Percentiles rank a stretch among this genome's conserved stretches.
phyloP scores from a whole-genome alignment of 352 stramenopile genomes.

The Blastocystis sp. region DNA sequence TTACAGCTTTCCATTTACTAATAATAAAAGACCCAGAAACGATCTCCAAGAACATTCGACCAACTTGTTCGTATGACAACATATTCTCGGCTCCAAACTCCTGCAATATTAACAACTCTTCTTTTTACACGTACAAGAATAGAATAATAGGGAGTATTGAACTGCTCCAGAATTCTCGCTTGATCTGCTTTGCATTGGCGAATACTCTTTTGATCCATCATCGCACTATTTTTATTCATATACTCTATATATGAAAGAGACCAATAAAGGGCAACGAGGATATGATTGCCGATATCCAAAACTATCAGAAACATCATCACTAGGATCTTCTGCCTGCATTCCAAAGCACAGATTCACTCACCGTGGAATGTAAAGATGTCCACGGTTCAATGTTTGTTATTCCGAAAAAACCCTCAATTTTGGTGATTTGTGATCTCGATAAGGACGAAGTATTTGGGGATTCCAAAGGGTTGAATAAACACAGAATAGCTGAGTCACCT shows the following conservation, averaged over 20 bases:
- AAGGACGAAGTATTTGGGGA: neutral
- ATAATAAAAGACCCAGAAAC: slow-evolving; percentile 51
- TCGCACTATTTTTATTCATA: neutral
- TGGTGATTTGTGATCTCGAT: neutral
- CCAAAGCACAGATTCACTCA: neutral
- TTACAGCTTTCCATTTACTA: slow-evolving; percentile 25
- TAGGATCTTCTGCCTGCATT: neutral
- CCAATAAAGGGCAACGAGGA: neutral
- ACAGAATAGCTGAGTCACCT: neutral
- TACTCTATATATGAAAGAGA: neutral
- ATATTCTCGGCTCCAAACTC: slow-evolving; percentile 67
- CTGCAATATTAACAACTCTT: neutral
- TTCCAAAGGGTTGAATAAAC: neutral
- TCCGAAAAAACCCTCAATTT: neutral
- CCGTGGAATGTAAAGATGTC: neutral
- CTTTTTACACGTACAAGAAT: slow-evolving; percentile 15
- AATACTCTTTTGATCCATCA: slow-evolving; percentile 60
- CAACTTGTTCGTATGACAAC: slow-evolving; percentile 34
- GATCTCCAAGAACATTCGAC: slow-evolving; percentile 9
- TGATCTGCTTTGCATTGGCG: slow-evolving; percentile 60
- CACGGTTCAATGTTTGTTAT: too few relatives aligned
- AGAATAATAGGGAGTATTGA: slow-evolving; percentile 60
- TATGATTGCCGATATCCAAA: neutral
- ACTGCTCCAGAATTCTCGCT: slow-evolving; percentile 62
- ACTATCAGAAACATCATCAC: neutral